Conservation (phyloP, 768 basidiomycete genomes). For the Mycena leptocephala region DNA sequence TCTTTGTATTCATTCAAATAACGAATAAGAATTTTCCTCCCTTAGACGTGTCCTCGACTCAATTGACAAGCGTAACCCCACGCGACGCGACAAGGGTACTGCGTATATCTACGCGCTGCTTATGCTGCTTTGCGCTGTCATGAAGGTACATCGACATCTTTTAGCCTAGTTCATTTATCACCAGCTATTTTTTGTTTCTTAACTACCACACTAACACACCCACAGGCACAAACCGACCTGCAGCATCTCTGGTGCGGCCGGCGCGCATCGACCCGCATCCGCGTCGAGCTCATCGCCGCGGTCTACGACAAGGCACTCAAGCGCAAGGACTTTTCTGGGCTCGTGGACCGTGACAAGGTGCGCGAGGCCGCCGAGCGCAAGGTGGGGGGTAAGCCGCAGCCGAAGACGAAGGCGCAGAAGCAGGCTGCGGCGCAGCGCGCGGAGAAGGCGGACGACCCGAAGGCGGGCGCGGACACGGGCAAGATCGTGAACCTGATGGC, state of each 20-base stretch:
- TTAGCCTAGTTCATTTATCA: no score
- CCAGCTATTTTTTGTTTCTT: constrained; percentile 36
- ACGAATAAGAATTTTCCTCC: background rate
- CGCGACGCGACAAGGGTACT: constrained; percentile 64
- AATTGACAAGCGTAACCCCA: constrained; percentile 58
- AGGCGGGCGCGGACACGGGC: constrained; percentile 86
- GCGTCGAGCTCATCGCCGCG: constrained; percentile 85
- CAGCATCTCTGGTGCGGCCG: constrained; percentile 89
- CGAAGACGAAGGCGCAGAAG: background rate
- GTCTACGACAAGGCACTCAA: constrained; percentile 94
- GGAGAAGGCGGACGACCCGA: constrained; percentile 65
- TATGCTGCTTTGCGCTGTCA: constrained; percentile 73
- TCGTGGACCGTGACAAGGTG: constrained; percentile 58
- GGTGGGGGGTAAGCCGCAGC: background rate
- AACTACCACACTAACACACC: background rate
- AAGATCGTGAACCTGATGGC: constrained; percentile 95
- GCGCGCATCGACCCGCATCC: constrained; percentile 79
- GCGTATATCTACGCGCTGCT: constrained; percentile 89
- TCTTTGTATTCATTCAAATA: background rate
- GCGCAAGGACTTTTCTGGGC: constrained; percentile 87
- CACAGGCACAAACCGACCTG: constrained; percentile 52
- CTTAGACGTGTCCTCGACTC: constrained; percentile 32
- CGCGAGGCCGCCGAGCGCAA: background rate
- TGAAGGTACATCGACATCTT: constrained; percentile 69
- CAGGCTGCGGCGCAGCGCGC: background rate